phyloP scores from a whole-genome alignment of 2,329 filamentous ascomycete genomes.

The Dryadomyces quercus-mongolicae region DNA sequence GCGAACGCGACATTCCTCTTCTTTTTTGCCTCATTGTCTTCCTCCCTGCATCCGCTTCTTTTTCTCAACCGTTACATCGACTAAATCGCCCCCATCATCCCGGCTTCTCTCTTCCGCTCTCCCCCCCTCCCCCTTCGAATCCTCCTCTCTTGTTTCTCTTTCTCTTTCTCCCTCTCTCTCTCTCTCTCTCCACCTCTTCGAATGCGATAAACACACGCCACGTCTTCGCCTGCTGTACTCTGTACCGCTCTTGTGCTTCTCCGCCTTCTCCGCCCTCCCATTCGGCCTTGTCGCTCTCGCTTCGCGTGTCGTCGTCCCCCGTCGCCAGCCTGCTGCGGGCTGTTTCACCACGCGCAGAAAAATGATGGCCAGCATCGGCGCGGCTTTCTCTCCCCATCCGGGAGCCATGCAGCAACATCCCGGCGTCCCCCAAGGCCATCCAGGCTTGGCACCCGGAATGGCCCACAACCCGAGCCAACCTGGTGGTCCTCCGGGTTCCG shows the following conservation, averaged over 20 bases:
- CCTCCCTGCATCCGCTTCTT: no score
- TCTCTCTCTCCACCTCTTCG: not conserved
- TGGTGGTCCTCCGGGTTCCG: conserved; percentile 50
- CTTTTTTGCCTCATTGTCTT: no score
- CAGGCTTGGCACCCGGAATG: conserved; percentile 46
- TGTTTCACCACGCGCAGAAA: conserved; percentile 14
- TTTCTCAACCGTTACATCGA: no score
- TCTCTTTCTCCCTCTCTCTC: not conserved
- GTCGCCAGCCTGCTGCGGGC: not conserved
- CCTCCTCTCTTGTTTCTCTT: not conserved
- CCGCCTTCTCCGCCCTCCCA: not conserved
- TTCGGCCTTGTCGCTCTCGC: not conserved
- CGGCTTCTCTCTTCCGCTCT: no score
- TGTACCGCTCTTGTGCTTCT: not conserved
- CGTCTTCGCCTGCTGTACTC: not conserved
- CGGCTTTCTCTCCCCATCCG: conserved; percentile 55
- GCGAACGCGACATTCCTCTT: not conserved
- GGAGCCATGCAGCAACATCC: conserved; percentile 60
- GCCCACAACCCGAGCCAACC: conserved; percentile 58
- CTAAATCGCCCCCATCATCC: no score
- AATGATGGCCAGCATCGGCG: conserved; percentile 62
- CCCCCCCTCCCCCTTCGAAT: no score
- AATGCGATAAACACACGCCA: not conserved
- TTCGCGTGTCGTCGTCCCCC: not conserved
- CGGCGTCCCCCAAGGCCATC: conserved; percentile 53